Base-by-base conservation (phyloP, 495 filamentous ascomycete genomes). In the Xeromyces bisporus region DNA sequence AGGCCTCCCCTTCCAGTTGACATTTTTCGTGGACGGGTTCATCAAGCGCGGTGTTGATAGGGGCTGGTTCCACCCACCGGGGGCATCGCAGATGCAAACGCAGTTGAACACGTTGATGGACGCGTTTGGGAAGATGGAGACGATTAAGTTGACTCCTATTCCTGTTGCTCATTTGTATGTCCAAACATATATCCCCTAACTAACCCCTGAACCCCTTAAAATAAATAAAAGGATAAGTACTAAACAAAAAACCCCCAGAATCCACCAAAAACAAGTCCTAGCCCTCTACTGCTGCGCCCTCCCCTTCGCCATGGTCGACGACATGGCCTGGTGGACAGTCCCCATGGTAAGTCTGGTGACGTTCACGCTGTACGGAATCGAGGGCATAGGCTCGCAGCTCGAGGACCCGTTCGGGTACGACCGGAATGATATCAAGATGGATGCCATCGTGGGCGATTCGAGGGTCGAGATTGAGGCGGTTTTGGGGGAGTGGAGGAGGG, bases 331-430 rank as follows among this genome's bases (percentile, higher is more conserved):
- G 75, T 80, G 72, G 73, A 61, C 71, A 2, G 59, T 82, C 8
- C 69, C 75, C 2, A 66, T 82, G 11, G 69, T 76, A 7, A 64
- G 63, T 1, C 50, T 84, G 6, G 67, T 82, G 16, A 70, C 69
- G 12, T 82, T 84, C 43, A 82, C 77, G 2, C 58, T 84, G 1
- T 80, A 79, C 40, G 73, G 75, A 1, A 80, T 80, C 17, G 75
- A 80, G 31, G 75, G 73, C 1, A 84, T 84, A 32, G 78, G 73
- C 2, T 70, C 58, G 9, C 74, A 80, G 43, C 57, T 82, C 6
- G 78, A 84, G 43, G 78, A 84, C 44, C 78, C 78, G 0, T 82
- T 84, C 47, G 76, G 78, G 5, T 69, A 71, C 38, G 77, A 80
- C 38, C 67, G 67, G 38, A 81, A 80, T 34, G 78, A 82, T 47